Conservation (phyloP, 2,329 filamentous ascomycete genomes). For the Botrytis porri region DNA sequence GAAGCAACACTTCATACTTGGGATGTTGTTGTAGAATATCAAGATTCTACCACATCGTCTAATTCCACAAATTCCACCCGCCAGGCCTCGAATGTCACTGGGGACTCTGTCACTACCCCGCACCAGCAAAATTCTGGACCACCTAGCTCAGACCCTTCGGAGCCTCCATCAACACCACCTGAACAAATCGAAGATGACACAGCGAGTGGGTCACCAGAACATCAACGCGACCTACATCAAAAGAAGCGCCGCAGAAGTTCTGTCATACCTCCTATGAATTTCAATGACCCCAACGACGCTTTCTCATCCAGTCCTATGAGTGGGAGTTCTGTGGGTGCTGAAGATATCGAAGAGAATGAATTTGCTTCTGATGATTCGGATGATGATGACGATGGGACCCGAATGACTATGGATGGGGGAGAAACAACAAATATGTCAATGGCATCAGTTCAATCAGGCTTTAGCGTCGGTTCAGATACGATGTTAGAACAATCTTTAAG, state of each 20-base stretch:
- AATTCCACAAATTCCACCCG: constrained; percentile 72
- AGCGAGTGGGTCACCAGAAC: constrained; percentile 57
- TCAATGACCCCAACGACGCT: constrained; percentile 62
- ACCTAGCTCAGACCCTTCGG: constrained; percentile 47
- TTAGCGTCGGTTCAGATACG: constrained; percentile 63
- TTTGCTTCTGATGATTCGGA: constrained; percentile 51
- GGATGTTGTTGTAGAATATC: constrained; percentile 82
- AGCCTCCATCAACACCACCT: constrained; percentile 60
- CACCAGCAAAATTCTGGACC: constrained; percentile 34
- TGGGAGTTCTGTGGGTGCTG: constrained; percentile 50
- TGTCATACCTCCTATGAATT: constrained; percentile 60
- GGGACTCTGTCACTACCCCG: constrained; percentile 27
- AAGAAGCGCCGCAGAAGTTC: constrained; percentile 63
- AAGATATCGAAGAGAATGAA: constrained; percentile 45
- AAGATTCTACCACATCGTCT: constrained; percentile 78
- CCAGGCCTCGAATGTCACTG: constrained; percentile 59
- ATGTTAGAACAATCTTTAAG: constrained; percentile 75
- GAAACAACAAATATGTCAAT: constrained; percentile 69
- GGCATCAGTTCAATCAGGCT: constrained; percentile 57
- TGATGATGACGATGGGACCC: constrained; percentile 67
- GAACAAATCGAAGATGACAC: constrained; percentile 60
- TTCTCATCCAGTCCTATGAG: constrained; percentile 79
- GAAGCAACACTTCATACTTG: constrained; percentile 97
- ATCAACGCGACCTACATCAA: constrained; percentile 63
- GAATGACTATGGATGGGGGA: constrained; percentile 70